Evolutionary conservation across 2,329 filamentous ascomycete genomes (phyloP), one percentile per base, ranked within the genome.

Genomic region (Botrytis porri): DNA sequence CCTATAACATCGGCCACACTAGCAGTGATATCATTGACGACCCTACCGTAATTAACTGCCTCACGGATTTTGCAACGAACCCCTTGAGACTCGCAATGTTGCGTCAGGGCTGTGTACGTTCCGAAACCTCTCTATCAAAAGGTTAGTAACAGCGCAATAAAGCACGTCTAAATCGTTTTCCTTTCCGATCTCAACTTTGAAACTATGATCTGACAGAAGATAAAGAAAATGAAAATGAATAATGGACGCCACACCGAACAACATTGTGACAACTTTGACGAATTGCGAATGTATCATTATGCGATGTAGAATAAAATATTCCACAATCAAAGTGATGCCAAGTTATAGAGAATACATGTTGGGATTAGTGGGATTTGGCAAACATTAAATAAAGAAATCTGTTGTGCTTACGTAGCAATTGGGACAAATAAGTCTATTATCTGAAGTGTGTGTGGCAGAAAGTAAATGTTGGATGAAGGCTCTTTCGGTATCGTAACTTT

Each of bases 11-110:
- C 66, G 51, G 78, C 75, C 5, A 81, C 78, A 60, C 84, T 82
- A 20, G 82, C 76, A 16, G 84, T 84, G 18, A 86, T 75, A 64
- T 84, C 81, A 70, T 81, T 78, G 51, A 86, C 73, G 69, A 83
- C 83, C 29, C 77, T 75, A 35, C 80, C 78, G 73, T 81, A 87
- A 22, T 81, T 79, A 18, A 82, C 79, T 0, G 82, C 81, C 4
- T 84, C 77, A 6, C 84, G 83, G 39, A 88, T 82, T 10, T 78
- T 79, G 80, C 87, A 88, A 32, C 79, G 80, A 48, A 74, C 77
- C 4, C 81, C 81, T 70, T 82, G 83, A 1, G 84, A 82, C 76
- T 89, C 87, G 35, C 82, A 83, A 74, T 89, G 88, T 64, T 83
- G 81, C 5, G 84, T 82, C 45, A 88, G 82, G 3, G 84, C 82